A percentile compares a stretch with the other conserved stretches of the same genome.
phyloP scores from a whole-genome alignment of 2,329 filamentous ascomycete genomes.

The Colletotrichum lentis region DNA sequence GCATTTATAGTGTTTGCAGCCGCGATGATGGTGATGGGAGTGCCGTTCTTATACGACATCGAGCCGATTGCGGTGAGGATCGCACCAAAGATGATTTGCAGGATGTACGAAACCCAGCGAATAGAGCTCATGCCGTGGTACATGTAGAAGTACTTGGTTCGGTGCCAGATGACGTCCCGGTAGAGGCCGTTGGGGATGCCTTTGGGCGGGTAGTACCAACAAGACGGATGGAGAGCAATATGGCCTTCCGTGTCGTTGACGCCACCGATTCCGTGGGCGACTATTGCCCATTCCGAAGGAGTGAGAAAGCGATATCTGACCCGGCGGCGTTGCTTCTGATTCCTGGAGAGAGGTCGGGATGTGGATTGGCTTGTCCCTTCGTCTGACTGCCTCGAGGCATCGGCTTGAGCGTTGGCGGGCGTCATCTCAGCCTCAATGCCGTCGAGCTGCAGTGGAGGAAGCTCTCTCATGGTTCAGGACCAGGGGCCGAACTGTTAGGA shows the following conservation, averaged over 20 bases:
- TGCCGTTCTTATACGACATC: conserved; percentile 48
- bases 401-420: not conserved
- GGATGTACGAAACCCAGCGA: conserved; percentile 57
- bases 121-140: conserved; percentile 55
- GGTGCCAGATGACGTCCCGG: conserved; percentile 55
- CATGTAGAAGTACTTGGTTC: conserved; percentile 54
- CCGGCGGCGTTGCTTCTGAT: conserved; percentile 3
- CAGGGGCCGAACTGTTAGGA: not conserved
- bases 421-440: conserved; percentile 28
- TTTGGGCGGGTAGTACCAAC: conserved; percentile 55
- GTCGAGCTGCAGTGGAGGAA: conserved; percentile 34
- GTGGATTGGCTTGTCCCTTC: conserved; percentile 1
- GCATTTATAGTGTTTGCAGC: conserved; percentile 60
- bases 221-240: conserved; percentile 52
- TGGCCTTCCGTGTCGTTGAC: conserved; percentile 56
- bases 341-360: conserved; percentile 3
- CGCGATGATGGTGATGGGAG: conserved; percentile 57
- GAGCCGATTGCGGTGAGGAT: conserved; percentile 60
- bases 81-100: conserved; percentile 60
- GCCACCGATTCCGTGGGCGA: conserved; percentile 59
- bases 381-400: not conserved
- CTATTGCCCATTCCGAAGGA: conserved; percentile 55
- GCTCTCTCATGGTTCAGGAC: conserved; percentile 17
- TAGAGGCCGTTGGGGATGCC: conserved; percentile 61
- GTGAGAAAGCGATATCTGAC: conserved; percentile 52